phyloP scores from a whole-genome alignment of 78 protist genomes.

The Tieghemostelium lacteum region DNA sequence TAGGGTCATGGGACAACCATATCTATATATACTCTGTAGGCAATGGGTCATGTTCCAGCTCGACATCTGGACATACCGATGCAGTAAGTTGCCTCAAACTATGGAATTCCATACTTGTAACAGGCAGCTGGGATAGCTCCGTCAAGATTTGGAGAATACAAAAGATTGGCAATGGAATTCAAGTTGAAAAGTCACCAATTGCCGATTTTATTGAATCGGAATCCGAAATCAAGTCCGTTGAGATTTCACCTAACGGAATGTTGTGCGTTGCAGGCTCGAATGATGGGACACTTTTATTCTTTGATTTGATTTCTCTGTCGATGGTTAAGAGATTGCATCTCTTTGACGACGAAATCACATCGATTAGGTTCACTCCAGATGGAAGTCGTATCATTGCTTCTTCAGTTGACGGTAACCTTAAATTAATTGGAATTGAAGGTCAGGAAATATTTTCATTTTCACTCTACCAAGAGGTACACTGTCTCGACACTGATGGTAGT shows the following conservation, averaged over 20 bases:
- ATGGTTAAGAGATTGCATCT: not conserved
- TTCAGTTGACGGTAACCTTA: slow-evolving; percentile 16
- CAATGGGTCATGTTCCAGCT: slow-evolving; percentile 76
- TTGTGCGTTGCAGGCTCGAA: slow-evolving; percentile 56
- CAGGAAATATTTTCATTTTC: slow-evolving; percentile 41
- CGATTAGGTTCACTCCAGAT: slow-evolving; percentile 52
- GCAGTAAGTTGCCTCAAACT: slow-evolving; percentile 78
- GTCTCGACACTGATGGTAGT: slow-evolving; percentile 64
- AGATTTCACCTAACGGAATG: slow-evolving; percentile 57
- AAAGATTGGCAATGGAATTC: slow-evolving; percentile 6
- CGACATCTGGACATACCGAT: slow-evolving; percentile 82
- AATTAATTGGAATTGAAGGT: slow-evolving; percentile 63
- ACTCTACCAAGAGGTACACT: slow-evolving; percentile 17
- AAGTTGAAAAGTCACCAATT: slow-evolving; percentile 25
- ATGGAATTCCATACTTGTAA: slow-evolving; percentile 34
- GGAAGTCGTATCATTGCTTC: slow-evolving; percentile 16
- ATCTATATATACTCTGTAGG: slow-evolving; percentile 77
- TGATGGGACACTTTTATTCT: slow-evolving; percentile 45
- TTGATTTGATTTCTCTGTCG: slow-evolving; percentile 26
- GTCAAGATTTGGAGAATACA: slow-evolving; percentile 79
- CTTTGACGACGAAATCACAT: slow-evolving; percentile 9
- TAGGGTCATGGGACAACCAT: slow-evolving; percentile 90
- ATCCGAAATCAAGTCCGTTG: slow-evolving; percentile 59
- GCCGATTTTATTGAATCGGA: slow-evolving; percentile 83
- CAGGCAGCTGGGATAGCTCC: slow-evolving; percentile 90